Conservation (phyloP, 2,329 filamentous ascomycete species). For the Colletotrichum orchidophilum region DNA sequence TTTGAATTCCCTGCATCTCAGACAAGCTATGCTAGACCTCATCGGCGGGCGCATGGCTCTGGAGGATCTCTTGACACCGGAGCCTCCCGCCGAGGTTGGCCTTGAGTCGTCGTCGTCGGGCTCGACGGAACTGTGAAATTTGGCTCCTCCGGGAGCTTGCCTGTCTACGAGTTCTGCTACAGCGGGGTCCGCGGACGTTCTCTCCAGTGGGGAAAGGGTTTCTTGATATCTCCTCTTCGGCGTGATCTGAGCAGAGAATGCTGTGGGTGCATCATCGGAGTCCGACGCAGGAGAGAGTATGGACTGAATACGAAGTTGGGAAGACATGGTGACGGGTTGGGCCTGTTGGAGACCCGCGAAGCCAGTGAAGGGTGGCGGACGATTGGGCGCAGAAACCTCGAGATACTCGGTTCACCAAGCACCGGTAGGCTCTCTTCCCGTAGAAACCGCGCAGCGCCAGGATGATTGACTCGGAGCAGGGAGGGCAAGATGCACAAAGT, state of each 20-base stretch:
- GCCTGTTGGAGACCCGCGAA: constrained; percentile 46
- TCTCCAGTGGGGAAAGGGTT: constrained; percentile 43
- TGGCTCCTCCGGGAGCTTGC: constrained; percentile 37
- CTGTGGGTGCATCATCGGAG: constrained; percentile 46
- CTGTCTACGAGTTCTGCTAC: constrained; percentile 34
- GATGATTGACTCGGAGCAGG: constrained; percentile 24
- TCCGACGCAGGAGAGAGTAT: constrained; percentile 58
- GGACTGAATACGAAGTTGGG: constrained; percentile 59
- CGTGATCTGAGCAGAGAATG: constrained; percentile 41
- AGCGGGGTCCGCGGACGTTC: constrained; percentile 34
- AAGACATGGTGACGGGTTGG: constrained; percentile 59
- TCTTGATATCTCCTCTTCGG: constrained; percentile 50
- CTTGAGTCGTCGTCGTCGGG: constrained; percentile 40
- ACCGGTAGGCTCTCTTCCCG: constrained; percentile 12
- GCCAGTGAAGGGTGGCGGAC: constrained; percentile 36
- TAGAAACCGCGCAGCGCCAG: constrained; percentile 14
- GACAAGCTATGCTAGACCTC: constrained; percentile 83
- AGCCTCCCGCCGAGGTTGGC: background rate
- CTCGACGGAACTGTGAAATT: constrained; percentile 29
- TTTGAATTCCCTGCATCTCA: constrained; percentile 80
- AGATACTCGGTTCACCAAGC: constrained; percentile 16
- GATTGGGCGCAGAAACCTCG: background rate
- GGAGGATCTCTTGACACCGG: constrained; percentile 46
- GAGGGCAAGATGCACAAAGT: constrained; percentile 26
- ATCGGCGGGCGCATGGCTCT: constrained; percentile 63